These are phyloP conservation scores for Fusarium sublunatum DNA, from an alignment of 2,329 filamentous ascomycete genomes.

Conservation along the genomic window DNA sequence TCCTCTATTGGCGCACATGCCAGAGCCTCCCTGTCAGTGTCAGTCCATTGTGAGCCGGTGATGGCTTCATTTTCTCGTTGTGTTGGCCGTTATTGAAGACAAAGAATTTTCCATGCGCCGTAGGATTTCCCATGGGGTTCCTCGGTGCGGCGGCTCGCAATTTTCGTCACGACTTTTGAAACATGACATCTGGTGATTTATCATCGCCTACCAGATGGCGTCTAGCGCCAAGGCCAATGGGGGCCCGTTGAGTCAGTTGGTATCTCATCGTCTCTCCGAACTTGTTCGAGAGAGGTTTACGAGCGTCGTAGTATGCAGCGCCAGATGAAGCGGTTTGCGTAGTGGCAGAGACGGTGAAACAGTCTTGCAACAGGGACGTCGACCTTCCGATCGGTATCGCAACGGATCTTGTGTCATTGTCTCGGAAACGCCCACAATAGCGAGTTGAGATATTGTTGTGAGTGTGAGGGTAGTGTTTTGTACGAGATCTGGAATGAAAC, in stretches of 20 bases:
- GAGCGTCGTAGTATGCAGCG: slow-evolving; percentile 9
- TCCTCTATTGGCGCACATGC: slow-evolving; percentile 14
- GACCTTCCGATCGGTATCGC: slow-evolving; percentile 22
- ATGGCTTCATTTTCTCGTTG: slow-evolving; percentile 42
- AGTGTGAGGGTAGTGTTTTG: slow-evolving; percentile 1
- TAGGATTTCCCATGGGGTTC: neutral
- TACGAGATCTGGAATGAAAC: slow-evolving; percentile 23
- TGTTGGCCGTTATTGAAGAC: slow-evolving; percentile 38
- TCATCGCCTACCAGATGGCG: slow-evolving; percentile 1
- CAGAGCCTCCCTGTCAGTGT: slow-evolving; percentile 16
- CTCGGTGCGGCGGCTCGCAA: neutral
- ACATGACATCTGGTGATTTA: slow-evolving; percentile 20
- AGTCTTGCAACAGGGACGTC: slow-evolving; percentile 37
- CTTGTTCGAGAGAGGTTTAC: slow-evolving; percentile 7
- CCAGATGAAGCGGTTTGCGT: slow-evolving; percentile 20
- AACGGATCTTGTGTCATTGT: slow-evolving; percentile 38
- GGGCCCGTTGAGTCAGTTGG: slow-evolving; percentile 15
- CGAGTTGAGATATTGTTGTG: slow-evolving; percentile 4
- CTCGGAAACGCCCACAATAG: slow-evolving; percentile 32
- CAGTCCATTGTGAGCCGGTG: slow-evolving; percentile 43
- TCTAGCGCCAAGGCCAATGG: slow-evolving; percentile 21
- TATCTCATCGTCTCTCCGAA: neutral
- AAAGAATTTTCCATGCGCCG: slow-evolving; percentile 12
- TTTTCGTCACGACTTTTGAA: slow-evolving; percentile 10
- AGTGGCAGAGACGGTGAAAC: slow-evolving; percentile 41